Percentiles rank a stretch among this genome's conserved stretches.
phyloP scores from a whole-genome alignment of 208 protist genomes.

The Novymonas esmeraldas region DNA sequence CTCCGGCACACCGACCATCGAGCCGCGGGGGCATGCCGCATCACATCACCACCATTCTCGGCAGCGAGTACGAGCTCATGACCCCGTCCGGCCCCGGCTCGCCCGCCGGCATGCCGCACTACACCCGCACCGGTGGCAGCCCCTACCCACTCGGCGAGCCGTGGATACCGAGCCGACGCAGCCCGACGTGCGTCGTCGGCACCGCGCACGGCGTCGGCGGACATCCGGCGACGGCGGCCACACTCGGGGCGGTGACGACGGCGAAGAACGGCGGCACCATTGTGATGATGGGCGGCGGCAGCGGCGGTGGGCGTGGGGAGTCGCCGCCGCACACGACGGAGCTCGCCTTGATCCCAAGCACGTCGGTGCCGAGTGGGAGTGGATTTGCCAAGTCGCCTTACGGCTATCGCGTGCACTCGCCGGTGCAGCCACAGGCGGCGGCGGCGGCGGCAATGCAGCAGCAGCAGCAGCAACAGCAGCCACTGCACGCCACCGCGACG shows the following conservation, averaged over 20 bases:
- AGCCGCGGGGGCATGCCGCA: slow-evolving; percentile 27
- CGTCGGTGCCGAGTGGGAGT: slow-evolving; percentile 22
- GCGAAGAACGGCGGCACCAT: slow-evolving; percentile 20
- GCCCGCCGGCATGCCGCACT: slow-evolving; percentile 25
- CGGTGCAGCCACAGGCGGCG: slow-evolving; percentile 13
- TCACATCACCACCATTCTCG: slow-evolving; percentile 32
- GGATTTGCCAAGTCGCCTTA: slow-evolving; percentile 34
- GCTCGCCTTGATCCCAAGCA: slow-evolving; percentile 32
- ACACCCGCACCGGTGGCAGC: slow-evolving; percentile 27
- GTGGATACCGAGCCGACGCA: slow-evolving; percentile 29
- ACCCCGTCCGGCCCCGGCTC: slow-evolving; percentile 25
- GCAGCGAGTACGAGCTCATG: slow-evolving; percentile 33
- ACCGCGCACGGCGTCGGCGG: neutral
- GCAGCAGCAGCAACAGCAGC: no score
- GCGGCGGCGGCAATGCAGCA: neutral
- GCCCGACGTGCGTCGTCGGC: slow-evolving; percentile 18
- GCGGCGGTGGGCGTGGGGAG: slow-evolving; percentile 3
- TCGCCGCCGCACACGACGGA: slow-evolving; percentile 20
- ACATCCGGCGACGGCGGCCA: neutral
- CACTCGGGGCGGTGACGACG: slow-evolving; percentile 5
- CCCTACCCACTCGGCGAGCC: slow-evolving; percentile 27
- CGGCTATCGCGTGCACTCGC: slow-evolving; percentile 32
- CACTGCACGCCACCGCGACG: slow-evolving; percentile 1
- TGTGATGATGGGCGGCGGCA: slow-evolving; percentile 13
- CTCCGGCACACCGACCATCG: slow-evolving; percentile 24